Evolutionary conservation across 2,329 filamentous ascomycete genomes (phyloP).

Genomic region (Rutstroemia sp.): DNA sequence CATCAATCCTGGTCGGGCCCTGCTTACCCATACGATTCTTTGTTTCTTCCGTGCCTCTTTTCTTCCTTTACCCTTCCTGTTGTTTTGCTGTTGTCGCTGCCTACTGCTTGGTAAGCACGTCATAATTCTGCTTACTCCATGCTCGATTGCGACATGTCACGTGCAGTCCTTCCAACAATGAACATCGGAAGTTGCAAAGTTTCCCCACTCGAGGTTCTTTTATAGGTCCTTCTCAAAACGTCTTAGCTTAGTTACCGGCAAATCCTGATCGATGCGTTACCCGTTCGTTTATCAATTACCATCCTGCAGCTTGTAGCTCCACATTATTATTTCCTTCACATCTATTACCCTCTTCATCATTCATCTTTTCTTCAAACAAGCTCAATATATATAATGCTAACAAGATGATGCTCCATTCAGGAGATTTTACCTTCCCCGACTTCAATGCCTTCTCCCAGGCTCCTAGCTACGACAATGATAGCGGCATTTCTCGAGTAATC

Average conservation of each 20-base stretch:
- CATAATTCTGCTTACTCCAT: neutral
- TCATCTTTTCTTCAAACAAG: neutral
- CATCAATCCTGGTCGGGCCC: neutral
- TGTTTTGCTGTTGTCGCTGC: neutral
- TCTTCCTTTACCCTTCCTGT: neutral
- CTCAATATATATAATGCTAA: slow-evolving; percentile 16
- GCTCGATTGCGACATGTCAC: slow-evolving; percentile 24
- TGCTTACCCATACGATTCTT: too few species aligned
- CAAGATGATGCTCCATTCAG: slow-evolving; percentile 20
- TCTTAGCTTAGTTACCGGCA: slow-evolving; percentile 1
- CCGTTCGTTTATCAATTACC: neutral
- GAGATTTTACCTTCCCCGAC: slow-evolving; percentile 28
- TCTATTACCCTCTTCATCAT: slow-evolving; percentile 3
- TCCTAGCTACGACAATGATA: slow-evolving; percentile 15
- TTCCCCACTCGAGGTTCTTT: neutral
- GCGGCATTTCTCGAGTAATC: slow-evolving; percentile 6
- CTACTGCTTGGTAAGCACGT: slow-evolving; percentile 8
- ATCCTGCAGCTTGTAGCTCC: slow-evolving; percentile 5
- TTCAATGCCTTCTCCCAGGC: slow-evolving; percentile 23
- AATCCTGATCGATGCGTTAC: neutral
- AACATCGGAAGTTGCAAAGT: neutral
- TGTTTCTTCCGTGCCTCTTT: neutral
- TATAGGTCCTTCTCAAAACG: neutral
- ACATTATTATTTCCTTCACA: slow-evolving; percentile 1
- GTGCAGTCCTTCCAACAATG: slow-evolving; percentile 14